Conservation (phyloP, 2,329 filamentous ascomycete species). For the Beauveria pseudobassiana region DNA sequence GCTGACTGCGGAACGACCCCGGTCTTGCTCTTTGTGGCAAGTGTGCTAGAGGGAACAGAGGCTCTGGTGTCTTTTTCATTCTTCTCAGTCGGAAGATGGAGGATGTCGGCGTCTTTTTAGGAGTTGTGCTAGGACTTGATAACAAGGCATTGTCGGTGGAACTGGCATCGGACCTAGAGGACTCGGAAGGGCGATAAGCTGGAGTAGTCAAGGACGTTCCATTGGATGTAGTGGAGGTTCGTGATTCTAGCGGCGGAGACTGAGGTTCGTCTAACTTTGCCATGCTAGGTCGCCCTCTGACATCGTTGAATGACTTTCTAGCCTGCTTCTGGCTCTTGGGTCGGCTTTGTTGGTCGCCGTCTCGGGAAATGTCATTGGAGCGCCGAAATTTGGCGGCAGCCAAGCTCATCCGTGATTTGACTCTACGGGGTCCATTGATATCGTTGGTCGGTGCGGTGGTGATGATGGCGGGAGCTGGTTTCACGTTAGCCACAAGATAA, state of each 20-base stretch:
- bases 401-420: slow-evolving; percentile 47
- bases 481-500: slow-evolving; percentile 19
- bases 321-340: slow-evolving; percentile 14
- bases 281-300: slow-evolving; percentile 23
- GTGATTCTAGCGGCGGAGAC: slow-evolving; percentile 24
- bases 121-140: slow-evolving; percentile 53
- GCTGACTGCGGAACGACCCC: slow-evolving; percentile 29
- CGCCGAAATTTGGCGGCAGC: slow-evolving; percentile 44
- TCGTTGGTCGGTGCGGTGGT: slow-evolving; percentile 81
- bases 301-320: slow-evolving; percentile 39
- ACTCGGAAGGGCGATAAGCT: slow-evolving; percentile 53
- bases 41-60: slow-evolving; percentile 78
- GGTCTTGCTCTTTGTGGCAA: slow-evolving; percentile 61
- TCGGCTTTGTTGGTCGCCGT: slow-evolving; percentile 9
- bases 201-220: slow-evolving; percentile 41
- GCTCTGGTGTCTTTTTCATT: slow-evolving; percentile 64
- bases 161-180: slow-evolving; percentile 82
- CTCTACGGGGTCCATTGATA: slow-evolving; percentile 44
- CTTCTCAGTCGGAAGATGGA: slow-evolving; percentile 79
- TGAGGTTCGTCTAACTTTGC: slow-evolving; percentile 50
- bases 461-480: slow-evolving; percentile 65
- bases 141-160: slow-evolving; percentile 58
- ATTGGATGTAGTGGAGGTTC: slow-evolving; percentile 21
- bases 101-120: slow-evolving; percentile 52
- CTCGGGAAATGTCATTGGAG: slow-evolving; percentile 39